A percentile compares a stretch with the other conserved stretches of the same genome.
phyloP scores from a whole-genome alignment of 2,329 filamentous ascomycete species.

The Paramyrothecium roridum region DNA sequence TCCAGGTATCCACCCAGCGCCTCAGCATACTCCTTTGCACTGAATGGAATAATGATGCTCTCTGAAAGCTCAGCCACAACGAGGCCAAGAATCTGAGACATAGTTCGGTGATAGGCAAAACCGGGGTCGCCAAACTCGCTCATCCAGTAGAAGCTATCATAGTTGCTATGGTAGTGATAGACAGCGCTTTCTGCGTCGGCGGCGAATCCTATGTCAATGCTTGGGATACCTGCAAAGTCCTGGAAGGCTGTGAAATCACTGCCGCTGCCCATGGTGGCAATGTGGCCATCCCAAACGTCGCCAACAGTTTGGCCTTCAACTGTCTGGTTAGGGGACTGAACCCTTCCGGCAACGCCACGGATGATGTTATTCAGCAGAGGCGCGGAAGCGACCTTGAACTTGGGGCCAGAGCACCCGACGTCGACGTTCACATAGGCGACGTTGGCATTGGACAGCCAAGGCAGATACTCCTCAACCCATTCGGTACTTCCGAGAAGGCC shows the following conservation, averaged over 20 bases:
- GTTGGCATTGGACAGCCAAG: slow-evolving; percentile 71
- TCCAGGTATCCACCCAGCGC: slow-evolving; percentile 51
- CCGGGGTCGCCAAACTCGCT: slow-evolving; percentile 69
- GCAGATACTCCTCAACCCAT: slow-evolving; percentile 87
- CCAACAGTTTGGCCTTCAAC: slow-evolving; percentile 66
- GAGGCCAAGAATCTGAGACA: slow-evolving; percentile 63
- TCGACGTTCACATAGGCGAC: slow-evolving; percentile 88
- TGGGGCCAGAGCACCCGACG: slow-evolving; percentile 62
- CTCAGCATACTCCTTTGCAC: slow-evolving; percentile 61
- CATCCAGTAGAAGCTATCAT: slow-evolving; percentile 92
- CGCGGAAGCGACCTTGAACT: slow-evolving; percentile 65
- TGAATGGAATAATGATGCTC: slow-evolving; percentile 59
- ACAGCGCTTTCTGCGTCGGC: slow-evolving; percentile 44
- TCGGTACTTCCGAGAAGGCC: slow-evolving; percentile 83
- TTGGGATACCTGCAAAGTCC: slow-evolving; percentile 66
- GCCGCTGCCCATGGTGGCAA: slow-evolving; percentile 67
- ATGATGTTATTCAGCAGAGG: slow-evolving; percentile 75
- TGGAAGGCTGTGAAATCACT: slow-evolving; percentile 75
- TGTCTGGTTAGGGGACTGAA: slow-evolving; percentile 75
- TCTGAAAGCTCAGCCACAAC: slow-evolving; percentile 60
- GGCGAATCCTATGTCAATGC: slow-evolving; percentile 60
- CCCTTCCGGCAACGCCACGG: slow-evolving; percentile 59
- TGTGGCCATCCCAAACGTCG: slow-evolving; percentile 63
- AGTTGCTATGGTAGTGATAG: slow-evolving; percentile 88
- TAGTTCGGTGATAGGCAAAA: slow-evolving; percentile 63